These are phyloP conservation scores for Coemansia sp. DNA, from an alignment of 192 early-diverging fungal genomes.

Conservation along the genomic window DNA sequence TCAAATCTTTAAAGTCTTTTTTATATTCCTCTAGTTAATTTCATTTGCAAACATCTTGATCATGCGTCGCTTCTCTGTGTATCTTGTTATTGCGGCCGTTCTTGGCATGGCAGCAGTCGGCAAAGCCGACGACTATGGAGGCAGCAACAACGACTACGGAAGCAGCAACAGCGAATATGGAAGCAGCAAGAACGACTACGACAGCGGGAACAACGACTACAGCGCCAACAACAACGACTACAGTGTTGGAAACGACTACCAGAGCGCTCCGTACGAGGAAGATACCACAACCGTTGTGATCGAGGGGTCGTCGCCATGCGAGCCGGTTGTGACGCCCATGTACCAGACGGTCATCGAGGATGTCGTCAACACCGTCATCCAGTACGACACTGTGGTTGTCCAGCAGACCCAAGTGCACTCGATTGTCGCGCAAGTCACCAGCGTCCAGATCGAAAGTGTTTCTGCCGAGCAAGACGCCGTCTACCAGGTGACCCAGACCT, in stretches of 20 bases:
- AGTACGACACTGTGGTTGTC: conserved; percentile 45
- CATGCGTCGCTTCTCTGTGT: conserved; percentile 42
- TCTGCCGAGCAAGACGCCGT: conserved; percentile 38
- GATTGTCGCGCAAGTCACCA: conserved; percentile 37
- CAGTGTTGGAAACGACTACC: conserved; percentile 9
- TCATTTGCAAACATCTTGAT: not conserved
- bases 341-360: conserved; percentile 43
- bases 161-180: not conserved
- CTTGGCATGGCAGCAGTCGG: conserved; percentile 32
- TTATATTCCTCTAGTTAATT: not conserved
- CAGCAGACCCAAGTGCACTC: conserved; percentile 39
- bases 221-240: not conserved
- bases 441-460: conserved; percentile 39
- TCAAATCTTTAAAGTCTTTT: not conserved
- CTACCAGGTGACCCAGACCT: conserved; percentile 53
- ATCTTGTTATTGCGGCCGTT: conserved; percentile 23
- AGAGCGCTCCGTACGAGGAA: conserved; percentile 11
- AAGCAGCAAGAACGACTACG: conserved; percentile 6
- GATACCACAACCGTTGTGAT: conserved; percentile 28
- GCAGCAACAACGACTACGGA: not conserved
- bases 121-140: conserved; percentile 2
- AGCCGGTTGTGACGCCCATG: conserved; percentile 28
- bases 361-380: conserved; percentile 33
- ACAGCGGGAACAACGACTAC: conserved; percentile 1
- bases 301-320: conserved; percentile 25